Evolutionary conservation across 2,329 filamentous ascomycete genomes (phyloP).

Genomic region (Cercospora berteroae): DNA sequence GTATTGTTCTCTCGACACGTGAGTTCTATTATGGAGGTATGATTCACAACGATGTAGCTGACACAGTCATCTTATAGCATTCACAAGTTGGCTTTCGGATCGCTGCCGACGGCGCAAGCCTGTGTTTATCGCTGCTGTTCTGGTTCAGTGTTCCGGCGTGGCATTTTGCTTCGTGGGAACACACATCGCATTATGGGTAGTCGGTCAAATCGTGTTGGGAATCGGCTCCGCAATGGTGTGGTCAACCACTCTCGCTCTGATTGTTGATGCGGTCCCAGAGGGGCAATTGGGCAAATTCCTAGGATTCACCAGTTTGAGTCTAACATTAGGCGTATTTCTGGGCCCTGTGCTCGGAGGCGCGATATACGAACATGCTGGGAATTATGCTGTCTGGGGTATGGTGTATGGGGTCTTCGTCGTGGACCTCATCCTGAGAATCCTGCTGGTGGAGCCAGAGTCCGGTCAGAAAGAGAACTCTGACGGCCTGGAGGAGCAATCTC

Average conservation of each 20-base stretch:
- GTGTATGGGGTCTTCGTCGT: background rate
- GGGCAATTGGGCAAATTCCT: background rate
- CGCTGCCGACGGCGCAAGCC: background rate
- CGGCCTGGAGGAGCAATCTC: background rate
- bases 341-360: background rate
- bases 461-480: background rate
- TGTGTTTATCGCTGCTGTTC: background rate
- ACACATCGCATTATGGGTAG: background rate
- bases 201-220: background rate
- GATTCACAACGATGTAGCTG: background rate
- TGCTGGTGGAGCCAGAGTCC: background rate
- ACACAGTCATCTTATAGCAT: background rate
- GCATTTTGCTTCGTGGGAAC: background rate
- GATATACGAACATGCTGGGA: background rate
- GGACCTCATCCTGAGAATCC: background rate
- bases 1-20: background rate
- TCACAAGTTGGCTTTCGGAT: background rate
- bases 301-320: background rate
- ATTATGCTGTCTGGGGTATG: background rate
- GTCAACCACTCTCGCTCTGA: background rate
- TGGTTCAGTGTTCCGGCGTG: background rate
- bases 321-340: background rate
- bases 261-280: background rate
- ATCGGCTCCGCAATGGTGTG: background rate
- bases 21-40: background rate